phyloP scores from a whole-genome alignment of 331 rosid genomes.

The Acacia pycnantha region DNA sequence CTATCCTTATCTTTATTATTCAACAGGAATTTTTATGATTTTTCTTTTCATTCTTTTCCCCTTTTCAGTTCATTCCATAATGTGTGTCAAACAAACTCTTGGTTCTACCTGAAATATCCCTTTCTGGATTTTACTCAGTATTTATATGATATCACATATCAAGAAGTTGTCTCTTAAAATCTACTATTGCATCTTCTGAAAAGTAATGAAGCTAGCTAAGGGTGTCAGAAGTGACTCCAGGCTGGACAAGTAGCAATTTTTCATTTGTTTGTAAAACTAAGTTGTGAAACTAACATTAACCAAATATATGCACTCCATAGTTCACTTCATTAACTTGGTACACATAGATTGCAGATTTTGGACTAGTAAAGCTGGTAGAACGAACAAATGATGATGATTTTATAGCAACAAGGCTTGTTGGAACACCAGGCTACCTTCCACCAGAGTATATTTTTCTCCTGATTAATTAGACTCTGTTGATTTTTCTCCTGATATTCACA shows the following conservation, averaged over 20 bases:
- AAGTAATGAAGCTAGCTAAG: neutral
- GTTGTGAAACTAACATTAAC: neutral
- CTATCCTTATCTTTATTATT: neutral
- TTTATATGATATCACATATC: too few relatives aligned
- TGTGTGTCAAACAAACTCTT: neutral
- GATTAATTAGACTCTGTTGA: neutral
- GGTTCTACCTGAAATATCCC: too few relatives aligned
- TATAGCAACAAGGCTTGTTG: conserved; percentile 66
- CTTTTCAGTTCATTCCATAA: neutral
- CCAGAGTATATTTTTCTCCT: conserved; percentile 55
- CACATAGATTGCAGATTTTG: conserved; percentile 76
- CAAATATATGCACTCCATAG: neutral
- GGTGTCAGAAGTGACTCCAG: neutral
- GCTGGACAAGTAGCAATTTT: neutral
- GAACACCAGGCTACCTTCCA: conserved; percentile 90
- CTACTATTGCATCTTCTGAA: neutral
- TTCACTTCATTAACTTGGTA: conserved; percentile 10
- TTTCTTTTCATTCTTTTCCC: too few relatives aligned
- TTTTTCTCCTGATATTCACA: conserved; percentile 16
- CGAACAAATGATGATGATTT: conserved; percentile 57
- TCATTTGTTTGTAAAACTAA: neutral
- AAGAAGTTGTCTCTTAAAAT: neutral
- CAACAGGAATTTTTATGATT: neutral
- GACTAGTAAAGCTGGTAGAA: conserved; percentile 67
- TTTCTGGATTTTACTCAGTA: too few relatives aligned